A percentile compares a stretch with the other conserved stretches of the same genome.
phyloP scores from a whole-genome alignment of 768 basidiomycete genomes.

The Russula vinacea region DNA sequence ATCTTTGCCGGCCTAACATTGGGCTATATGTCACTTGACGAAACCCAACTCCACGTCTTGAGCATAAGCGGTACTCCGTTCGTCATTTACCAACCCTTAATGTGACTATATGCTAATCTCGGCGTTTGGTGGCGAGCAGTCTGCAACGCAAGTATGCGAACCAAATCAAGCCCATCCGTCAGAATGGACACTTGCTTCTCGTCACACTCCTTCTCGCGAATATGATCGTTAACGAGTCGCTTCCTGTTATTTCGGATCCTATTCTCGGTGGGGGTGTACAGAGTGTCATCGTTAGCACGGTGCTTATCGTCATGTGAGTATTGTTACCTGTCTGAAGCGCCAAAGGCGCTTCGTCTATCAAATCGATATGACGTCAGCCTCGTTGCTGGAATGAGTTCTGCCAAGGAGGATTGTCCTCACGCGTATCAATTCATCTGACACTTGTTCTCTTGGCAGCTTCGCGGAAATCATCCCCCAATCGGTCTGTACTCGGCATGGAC shows the following conservation, averaged over 20 bases:
- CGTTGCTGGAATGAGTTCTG: neutral
- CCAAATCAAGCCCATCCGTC: slow-evolving; percentile 82
- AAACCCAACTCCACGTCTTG: slow-evolving; percentile 85
- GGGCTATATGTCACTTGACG: slow-evolving; percentile 91
- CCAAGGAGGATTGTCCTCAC: neutral
- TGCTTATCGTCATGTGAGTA: slow-evolving; percentile 83
- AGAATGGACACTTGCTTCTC: slow-evolving; percentile 78
- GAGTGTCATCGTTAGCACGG: slow-evolving; percentile 78
- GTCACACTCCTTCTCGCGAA: slow-evolving; percentile 82
- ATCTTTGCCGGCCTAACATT: slow-evolving; percentile 89
- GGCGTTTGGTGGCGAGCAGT: slow-evolving; percentile 39
- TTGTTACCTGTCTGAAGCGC: neutral
- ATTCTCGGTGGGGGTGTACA: slow-evolving; percentile 75
- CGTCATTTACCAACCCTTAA: slow-evolving; percentile 34
- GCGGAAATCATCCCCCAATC: slow-evolving; percentile 91
- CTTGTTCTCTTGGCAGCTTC: slow-evolving; percentile 49
- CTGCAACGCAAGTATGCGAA: slow-evolving; percentile 77
- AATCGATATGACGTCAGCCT: slow-evolving; percentile 14
- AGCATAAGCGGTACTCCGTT: slow-evolving; percentile 82
- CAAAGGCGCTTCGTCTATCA: neutral
- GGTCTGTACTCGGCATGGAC: slow-evolving; percentile 85
- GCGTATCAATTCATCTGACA: neutral
- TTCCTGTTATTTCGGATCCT: slow-evolving; percentile 79
- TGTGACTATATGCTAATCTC: slow-evolving; percentile 19
- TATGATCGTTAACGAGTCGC: slow-evolving; percentile 89